Evolutionary conservation across 2,329 filamentous ascomycete genomes (phyloP).

Genomic region (Aureobasidium musti): DNA sequence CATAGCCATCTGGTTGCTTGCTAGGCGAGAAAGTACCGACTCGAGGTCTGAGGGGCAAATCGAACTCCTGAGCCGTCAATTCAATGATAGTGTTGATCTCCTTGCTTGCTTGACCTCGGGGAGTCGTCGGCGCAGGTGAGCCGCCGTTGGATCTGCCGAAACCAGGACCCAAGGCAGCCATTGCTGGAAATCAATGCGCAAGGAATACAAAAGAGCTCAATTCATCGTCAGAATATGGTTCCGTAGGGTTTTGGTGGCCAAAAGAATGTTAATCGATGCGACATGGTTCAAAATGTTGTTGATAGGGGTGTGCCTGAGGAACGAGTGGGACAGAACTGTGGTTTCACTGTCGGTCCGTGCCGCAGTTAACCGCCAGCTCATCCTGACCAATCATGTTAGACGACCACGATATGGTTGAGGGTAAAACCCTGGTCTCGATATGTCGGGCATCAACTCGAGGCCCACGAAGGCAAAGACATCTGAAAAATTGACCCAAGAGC

Average conservation of each 20-base stretch:
- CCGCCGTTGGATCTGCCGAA: constrained; percentile 18
- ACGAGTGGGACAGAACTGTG: constrained; percentile 9
- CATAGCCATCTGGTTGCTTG: background rate
- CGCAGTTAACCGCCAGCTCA: background rate
- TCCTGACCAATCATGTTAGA: background rate
- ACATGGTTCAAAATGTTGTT: background rate
- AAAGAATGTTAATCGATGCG: background rate
- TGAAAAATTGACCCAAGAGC: no score
- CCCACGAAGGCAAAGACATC: background rate
- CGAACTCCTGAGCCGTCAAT: constrained; percentile 9
- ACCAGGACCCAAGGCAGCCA: constrained; percentile 13
- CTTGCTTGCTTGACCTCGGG: constrained; percentile 28
- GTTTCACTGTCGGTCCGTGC: constrained; percentile 4
- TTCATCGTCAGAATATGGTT: background rate
- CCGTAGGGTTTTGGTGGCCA: background rate
- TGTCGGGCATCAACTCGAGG: background rate
- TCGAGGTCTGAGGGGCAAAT: constrained; percentile 19
- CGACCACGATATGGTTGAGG: background rate
- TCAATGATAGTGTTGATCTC: constrained; percentile 29
- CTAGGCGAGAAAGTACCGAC: constrained; percentile 26
- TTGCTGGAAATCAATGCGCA: background rate
- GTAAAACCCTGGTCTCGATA: background rate
- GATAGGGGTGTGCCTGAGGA: background rate
- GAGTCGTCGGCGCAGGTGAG: constrained; percentile 24
- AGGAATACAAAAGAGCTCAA: background rate